Evolutionary conservation across 2,329 filamentous ascomycete genomes (phyloP), one percentile per base, ranked within the genome.

Genomic region (Dothistroma pini): DNA sequence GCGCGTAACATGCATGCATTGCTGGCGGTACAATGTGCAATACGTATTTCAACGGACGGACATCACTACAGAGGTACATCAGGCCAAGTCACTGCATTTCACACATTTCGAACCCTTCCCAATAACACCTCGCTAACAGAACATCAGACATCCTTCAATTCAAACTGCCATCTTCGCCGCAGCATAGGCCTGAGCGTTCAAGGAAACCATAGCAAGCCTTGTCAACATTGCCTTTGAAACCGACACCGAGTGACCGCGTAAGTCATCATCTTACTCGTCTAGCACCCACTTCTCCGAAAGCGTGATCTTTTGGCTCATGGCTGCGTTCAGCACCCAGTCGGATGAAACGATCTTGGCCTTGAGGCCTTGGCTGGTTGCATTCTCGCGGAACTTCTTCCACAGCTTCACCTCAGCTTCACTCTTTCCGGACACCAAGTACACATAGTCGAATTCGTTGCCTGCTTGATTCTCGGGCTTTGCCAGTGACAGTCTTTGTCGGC

Each of bases 251-350:
- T 51, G 12, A 66, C 57, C 54, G 21, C 65, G 62, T 55, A 65
- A 65, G 56, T 55, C 63, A 32, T 65, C 53, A 35, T 49, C 32
- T 5, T 61, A 66, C 61, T 72, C 69, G 47, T 65, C 53, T 29
- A 73, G 59, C 60, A 69, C 65, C 66, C 69, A 76, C 63, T 70
- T 71, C 12, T 69, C 69, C 44, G 71, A 64, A 65, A 71, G 74
- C 21, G 57, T 58, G 22, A 95, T 79, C 75, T 91, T 83, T 77
- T 99, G 95, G 69, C 85, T 86, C 90, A 99, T 93, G 4, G 91
- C 91, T 62, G 92, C 87, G 71, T 93, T 89, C 60, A 99, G 79
- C 69, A 99, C 75, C 95, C 95, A 99, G 72, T 99, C 93, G 2
- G 89, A 85, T 52, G 84, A 84, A 25, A 97, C 91, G 47, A 99